phyloP scores from a whole-genome alignment of 23 red algal species.

The Gracilariopsis chorda region DNA sequence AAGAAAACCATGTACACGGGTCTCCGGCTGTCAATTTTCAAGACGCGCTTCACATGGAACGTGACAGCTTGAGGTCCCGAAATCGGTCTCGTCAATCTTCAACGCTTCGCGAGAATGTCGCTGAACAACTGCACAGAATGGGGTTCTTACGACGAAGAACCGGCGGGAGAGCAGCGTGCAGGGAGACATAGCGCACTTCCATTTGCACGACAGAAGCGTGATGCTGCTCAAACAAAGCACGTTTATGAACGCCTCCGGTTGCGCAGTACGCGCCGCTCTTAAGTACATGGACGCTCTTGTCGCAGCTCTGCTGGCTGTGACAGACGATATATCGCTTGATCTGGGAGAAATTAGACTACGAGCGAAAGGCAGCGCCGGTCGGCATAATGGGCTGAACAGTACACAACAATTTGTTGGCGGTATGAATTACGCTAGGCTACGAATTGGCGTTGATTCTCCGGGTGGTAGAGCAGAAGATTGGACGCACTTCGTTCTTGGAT shows the following conservation, averaged over 20 bases:
- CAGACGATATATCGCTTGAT: conserved; percentile 63
- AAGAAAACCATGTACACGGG: no score
- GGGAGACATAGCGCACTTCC: no score
- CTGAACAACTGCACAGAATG: no score
- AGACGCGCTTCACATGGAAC: no score
- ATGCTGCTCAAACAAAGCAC: conserved; percentile 80
- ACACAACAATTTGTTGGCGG: conserved; percentile 33
- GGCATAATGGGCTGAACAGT: conserved; percentile 85
- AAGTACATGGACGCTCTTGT: not conserved
- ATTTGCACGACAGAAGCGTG: no score
- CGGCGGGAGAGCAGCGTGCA: no score
- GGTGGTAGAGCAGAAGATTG: not conserved
- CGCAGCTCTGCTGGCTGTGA: conserved; percentile 48
- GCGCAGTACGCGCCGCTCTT: conserved; percentile 45
- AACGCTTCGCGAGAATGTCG: no score
- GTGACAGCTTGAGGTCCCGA: no score
- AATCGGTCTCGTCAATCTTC: no score
- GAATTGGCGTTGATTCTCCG: conserved; percentile 62
- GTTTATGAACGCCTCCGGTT: conserved; percentile 79
- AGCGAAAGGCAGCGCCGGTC: conserved; percentile 60
- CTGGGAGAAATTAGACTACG: conserved; percentile 65
- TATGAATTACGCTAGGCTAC: conserved; percentile 54
- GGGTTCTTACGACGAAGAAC: no score
- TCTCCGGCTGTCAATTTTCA: no score
- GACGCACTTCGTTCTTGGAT: conserved; percentile 57